Conservation (phyloP, 495 filamentous ascomycete genomes). For the Aspergillus incahuasiensis region DNA sequence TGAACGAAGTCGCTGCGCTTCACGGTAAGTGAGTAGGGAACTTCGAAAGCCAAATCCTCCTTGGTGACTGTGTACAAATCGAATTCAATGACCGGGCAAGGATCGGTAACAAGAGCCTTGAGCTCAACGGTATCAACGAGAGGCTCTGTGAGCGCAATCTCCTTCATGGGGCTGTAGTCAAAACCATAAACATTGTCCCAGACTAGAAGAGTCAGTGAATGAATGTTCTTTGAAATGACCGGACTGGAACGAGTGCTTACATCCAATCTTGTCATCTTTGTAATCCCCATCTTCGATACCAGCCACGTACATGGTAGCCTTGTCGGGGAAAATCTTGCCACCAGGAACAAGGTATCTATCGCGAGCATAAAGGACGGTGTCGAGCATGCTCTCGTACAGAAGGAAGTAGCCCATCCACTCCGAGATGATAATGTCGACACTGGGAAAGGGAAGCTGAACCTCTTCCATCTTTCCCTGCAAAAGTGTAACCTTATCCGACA, state of each 20-base stretch:
- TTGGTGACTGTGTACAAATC: slow-evolving; percentile 75
- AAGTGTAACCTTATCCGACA: slow-evolving; percentile 79
- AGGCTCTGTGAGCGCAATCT: slow-evolving; percentile 75
- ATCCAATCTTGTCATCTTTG: slow-evolving; percentile 84
- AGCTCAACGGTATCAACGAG: slow-evolving; percentile 78
- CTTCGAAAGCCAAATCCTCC: slow-evolving; percentile 71
- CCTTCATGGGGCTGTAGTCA: slow-evolving; percentile 86
- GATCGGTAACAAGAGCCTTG: slow-evolving; percentile 76
- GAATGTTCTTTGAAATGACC: neutral
- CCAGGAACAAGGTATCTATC: slow-evolving; percentile 82
- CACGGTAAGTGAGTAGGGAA: slow-evolving; percentile 64
- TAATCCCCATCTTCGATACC: slow-evolving; percentile 85
- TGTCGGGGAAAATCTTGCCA: slow-evolving; percentile 87
- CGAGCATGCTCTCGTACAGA: slow-evolving; percentile 97
- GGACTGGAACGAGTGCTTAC: slow-evolving; percentile 39
- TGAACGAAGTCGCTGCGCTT: slow-evolving; percentile 88
- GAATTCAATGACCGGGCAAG: slow-evolving; percentile 67
- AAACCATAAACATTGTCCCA: slow-evolving; percentile 99
- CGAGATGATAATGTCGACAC: slow-evolving; percentile 97
- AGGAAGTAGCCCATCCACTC: slow-evolving; percentile 99
- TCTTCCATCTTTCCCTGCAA: slow-evolving; percentile 97
- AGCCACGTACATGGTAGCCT: slow-evolving; percentile 84
- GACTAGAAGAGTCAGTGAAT: slow-evolving; percentile 47
- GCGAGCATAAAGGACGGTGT: slow-evolving; percentile 89
- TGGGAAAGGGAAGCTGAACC: slow-evolving; percentile 73